Evolutionary conservation across 2,329 filamentous ascomycete species (phyloP).

Genomic region (Colletotrichum horii): DNA sequence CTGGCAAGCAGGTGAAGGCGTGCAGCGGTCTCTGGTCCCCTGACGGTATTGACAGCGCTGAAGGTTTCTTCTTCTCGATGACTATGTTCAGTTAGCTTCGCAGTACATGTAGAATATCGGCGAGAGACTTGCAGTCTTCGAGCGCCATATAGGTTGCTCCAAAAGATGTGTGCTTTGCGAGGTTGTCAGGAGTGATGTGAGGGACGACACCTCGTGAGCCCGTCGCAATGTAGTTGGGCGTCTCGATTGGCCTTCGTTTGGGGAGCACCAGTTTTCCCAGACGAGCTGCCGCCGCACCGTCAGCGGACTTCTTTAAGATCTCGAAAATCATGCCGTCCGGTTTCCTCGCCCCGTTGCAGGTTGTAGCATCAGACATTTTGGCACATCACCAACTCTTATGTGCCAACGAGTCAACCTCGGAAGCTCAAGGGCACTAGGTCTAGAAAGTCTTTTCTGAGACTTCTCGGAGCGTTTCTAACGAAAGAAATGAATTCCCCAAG

Average conservation of each 20-base stretch:
- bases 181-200: constrained; percentile 87
- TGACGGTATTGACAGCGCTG: constrained; percentile 43
- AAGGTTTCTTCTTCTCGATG: constrained; percentile 57
- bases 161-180: constrained; percentile 68
- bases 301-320: constrained; percentile 45
- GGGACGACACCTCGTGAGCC: constrained; percentile 86
- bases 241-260: constrained; percentile 71
- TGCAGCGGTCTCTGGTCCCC: constrained; percentile 65
- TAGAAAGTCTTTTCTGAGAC: background rate
- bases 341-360: constrained; percentile 14
- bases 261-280: constrained; percentile 70
- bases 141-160: constrained; percentile 79
- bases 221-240: constrained; percentile 81
- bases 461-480: background rate
- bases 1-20: constrained; percentile 75
- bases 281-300: constrained; percentile 57
- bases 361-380: constrained; percentile 25
- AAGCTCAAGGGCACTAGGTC: background rate
- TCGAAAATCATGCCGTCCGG: constrained; percentile 46
- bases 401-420: background rate
- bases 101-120: constrained; percentile 5
- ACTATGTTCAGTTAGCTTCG: constrained; percentile 42
- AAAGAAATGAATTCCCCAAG: background rate
- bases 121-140: constrained; percentile 82
- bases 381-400: background rate